phyloP scores from a whole-genome alignment of 2,329 filamentous ascomycete species.

The Metarhizium guizhouense region DNA sequence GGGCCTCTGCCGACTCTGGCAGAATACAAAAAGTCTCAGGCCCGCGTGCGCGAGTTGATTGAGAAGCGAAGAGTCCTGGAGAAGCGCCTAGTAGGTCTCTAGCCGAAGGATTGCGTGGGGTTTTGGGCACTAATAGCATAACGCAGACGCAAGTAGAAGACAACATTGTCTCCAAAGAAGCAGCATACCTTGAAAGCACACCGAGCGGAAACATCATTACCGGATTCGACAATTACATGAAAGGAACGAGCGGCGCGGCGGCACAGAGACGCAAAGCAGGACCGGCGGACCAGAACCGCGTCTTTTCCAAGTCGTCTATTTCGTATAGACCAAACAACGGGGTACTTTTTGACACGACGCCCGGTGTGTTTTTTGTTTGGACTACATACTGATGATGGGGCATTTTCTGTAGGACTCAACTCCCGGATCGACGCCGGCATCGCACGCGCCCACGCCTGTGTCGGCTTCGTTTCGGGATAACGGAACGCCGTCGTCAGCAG shows the following conservation, averaged over 20 bases:
- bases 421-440: slow-evolving; percentile 33
- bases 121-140: slow-evolving; percentile 23
- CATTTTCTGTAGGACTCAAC: slow-evolving; percentile 28
- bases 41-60: slow-evolving; percentile 37
- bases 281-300: slow-evolving; percentile 60
- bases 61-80: slow-evolving; percentile 32
- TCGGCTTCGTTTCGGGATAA: slow-evolving; percentile 44
- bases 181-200: slow-evolving; percentile 83
- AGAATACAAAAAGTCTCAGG: slow-evolving; percentile 42
- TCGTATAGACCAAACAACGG: slow-evolving; percentile 43
- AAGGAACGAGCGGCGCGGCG: slow-evolving; percentile 60
- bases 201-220: slow-evolving; percentile 90
- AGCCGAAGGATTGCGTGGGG: not conserved
- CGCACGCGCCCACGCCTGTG: slow-evolving; percentile 45
- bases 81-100: slow-evolving; percentile 25
- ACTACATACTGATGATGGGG: not conserved
- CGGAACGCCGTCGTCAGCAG: slow-evolving; percentile 45
- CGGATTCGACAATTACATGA: slow-evolving; percentile 97
- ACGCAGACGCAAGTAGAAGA: slow-evolving; percentile 52
- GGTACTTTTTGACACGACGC: slow-evolving; percentile 15
- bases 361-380: not conserved
- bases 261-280: slow-evolving; percentile 56
- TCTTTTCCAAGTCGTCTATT: slow-evolving; percentile 61
- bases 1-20: slow-evolving; percentile 28
- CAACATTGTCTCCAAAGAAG: slow-evolving; percentile 73